Percentiles rank a stretch among this genome's conserved stretches.
Evolutionary conservation across 805 yeast species (phyloP).

Genomic region (Metschnikowia orientalis): DNA sequence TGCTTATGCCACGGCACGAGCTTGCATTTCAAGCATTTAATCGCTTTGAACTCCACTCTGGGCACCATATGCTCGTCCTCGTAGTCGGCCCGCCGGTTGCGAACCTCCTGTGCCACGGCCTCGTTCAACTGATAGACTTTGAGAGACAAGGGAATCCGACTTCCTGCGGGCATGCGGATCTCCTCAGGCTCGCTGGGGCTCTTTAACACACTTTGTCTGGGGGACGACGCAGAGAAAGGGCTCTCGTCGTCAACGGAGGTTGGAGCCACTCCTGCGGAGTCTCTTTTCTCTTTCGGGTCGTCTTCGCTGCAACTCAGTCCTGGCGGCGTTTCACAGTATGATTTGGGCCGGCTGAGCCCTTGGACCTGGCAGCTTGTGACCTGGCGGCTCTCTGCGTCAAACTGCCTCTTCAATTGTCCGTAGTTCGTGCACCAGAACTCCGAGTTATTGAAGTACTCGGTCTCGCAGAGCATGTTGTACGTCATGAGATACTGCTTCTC

Average conservation of each 20-base stretch:
- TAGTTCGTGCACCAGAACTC: slow-evolving; percentile 2
- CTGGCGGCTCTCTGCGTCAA: slow-evolving; percentile 1
- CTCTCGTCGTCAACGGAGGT: too few species aligned
- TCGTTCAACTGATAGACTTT: slow-evolving; percentile 14
- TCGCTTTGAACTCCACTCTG: slow-evolving; percentile 11
- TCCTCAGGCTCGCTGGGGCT: too few species aligned
- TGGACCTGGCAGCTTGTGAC: slow-evolving; percentile 3
- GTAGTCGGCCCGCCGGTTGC: slow-evolving; percentile 11
- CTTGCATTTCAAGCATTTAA: slow-evolving; percentile 15
- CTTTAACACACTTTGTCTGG: too few species aligned
- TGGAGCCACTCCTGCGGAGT: too few species aligned
- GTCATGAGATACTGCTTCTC: slow-evolving; percentile 1
- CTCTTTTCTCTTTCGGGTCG: too few species aligned
- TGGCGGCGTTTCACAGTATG: too few species aligned
- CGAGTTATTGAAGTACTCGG: slow-evolving; percentile 1
- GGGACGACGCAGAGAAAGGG: too few species aligned
- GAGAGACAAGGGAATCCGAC: slow-evolving; percentile 7
- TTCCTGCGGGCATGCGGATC: not conserved
- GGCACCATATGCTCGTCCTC: slow-evolving; percentile 10
- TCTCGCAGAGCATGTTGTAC: slow-evolving; percentile 3
- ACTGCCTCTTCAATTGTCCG: slow-evolving; percentile 1
- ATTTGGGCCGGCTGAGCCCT: too few species aligned
- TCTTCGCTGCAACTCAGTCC: too few species aligned
- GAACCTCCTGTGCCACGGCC: slow-evolving; percentile 14
- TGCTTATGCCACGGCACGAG: slow-evolving; percentile 17